phyloP scores from a whole-genome alignment of 2,329 filamentous ascomycete species.

The Aquanectria penicillioides region DNA sequence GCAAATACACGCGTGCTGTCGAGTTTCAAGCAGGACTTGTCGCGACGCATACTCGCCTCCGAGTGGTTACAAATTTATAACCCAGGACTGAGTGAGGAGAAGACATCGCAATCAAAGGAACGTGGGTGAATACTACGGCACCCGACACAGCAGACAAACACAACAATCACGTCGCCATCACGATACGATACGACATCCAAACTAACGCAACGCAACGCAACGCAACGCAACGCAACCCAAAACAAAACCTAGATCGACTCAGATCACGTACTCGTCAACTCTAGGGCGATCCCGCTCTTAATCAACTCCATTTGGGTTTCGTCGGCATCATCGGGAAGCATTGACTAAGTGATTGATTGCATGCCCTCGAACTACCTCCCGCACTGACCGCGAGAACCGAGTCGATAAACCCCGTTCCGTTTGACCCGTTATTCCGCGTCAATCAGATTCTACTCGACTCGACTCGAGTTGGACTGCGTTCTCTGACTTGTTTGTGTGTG shows the following conservation, averaged over 20 bases:
- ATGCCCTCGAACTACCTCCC: neutral
- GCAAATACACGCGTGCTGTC: neutral
- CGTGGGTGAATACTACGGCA: conserved; percentile 10
- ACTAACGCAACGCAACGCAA: conserved; percentile 2
- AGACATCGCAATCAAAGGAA: neutral
- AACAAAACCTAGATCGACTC: neutral
- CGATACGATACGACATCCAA: conserved; percentile 1
- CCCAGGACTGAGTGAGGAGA: neutral
- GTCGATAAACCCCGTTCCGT: conserved; percentile 4
- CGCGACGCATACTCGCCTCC: conserved; percentile 7
- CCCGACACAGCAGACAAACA: neutral
- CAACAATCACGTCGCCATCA: conserved; percentile 10
- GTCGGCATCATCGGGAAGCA: neutral
- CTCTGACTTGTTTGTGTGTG: no score
- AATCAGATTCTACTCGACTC: neutral
- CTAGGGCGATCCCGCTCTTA: no score
- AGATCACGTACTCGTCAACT: neutral
- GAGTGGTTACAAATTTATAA: conserved; percentile 16
- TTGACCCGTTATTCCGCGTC: neutral
- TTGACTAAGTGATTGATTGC: neutral
- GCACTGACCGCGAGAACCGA: conserved; percentile 5
- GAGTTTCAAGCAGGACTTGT: conserved; percentile 16
- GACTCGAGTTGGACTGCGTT: neutral
- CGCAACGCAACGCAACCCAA: neutral
- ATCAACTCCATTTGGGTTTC: neutral